phyloP scores from a whole-genome alignment of 352 stramenopile genomes.

The Pythium monospermum region DNA sequence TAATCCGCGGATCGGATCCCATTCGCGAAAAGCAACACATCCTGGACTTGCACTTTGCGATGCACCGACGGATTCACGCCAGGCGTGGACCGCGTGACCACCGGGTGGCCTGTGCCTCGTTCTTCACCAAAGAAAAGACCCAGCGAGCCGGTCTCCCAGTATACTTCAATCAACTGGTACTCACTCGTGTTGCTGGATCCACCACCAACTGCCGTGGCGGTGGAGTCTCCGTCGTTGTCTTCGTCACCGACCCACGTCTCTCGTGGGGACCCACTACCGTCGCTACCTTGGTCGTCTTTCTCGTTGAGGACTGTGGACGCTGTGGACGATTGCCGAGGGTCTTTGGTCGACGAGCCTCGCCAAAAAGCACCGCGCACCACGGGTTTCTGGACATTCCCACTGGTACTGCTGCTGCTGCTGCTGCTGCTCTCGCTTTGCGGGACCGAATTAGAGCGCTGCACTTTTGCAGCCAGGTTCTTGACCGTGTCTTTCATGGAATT shows the following conservation, averaged over 20 bases:
- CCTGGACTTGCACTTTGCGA: conserved; percentile 62
- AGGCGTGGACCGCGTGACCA: conserved; percentile 72
- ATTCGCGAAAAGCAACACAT: conserved; percentile 79
- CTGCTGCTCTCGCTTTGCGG: conserved; percentile 45
- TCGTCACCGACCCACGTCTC: conserved; percentile 12
- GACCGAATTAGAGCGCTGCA: conserved; percentile 55
- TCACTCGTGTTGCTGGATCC: too few relatives aligned
- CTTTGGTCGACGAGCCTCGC: conserved; percentile 36
- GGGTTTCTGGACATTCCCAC: too few relatives aligned
- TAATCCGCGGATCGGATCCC: conserved; percentile 61
- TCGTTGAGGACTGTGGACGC: too few relatives aligned
- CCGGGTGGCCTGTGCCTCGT: conserved; percentile 50
- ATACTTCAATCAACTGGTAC: conserved; percentile 60
- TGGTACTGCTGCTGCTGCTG: conserved; percentile 27
- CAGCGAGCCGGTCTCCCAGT: conserved; percentile 74
- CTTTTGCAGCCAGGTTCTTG: conserved; percentile 25
- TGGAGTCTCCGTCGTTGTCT: neutral
- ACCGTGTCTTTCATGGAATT: conserved; percentile 24
- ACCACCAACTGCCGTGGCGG: too few relatives aligned
- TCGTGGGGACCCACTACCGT: conserved; percentile 14
- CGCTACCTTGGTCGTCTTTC: too few relatives aligned
- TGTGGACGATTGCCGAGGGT: too few relatives aligned
- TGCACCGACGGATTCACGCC: conserved; percentile 67
- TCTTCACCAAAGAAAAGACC: conserved; percentile 86
- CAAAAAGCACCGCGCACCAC: conserved; percentile 52